A percentile compares a stretch with the other conserved stretches of the same genome.
These are phyloP conservation scores for Trichoderma sp. DNA, from an alignment of 2,329 filamentous ascomycete genomes.

Conservation along the genomic window DNA sequence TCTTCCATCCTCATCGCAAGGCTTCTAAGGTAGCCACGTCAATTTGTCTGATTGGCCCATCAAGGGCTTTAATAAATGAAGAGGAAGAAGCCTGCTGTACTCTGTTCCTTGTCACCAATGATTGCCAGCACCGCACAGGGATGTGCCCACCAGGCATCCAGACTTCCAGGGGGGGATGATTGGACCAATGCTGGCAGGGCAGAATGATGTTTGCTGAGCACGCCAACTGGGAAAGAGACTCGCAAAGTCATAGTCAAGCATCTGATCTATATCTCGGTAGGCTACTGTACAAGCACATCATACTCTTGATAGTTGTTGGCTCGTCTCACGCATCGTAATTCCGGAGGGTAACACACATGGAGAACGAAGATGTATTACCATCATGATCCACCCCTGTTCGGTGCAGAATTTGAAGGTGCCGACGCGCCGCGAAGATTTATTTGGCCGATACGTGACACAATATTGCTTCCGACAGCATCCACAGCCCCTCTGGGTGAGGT, in stretches of 20 bases:
- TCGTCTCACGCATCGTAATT: not conserved
- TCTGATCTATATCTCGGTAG: not conserved
- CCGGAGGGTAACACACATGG: not conserved
- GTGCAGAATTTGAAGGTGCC: conserved; percentile 23
- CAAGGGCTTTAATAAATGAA: not conserved
- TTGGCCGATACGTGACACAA: conserved; percentile 81
- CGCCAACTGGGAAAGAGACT: not conserved
- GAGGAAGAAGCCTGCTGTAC: not conserved
- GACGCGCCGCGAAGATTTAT: conserved; percentile 63
- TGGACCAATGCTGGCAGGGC: not conserved
- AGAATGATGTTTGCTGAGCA: not conserved
- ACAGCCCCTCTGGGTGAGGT: conserved; percentile 85
- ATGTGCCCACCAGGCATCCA: not conserved
- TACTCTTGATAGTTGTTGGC: not conserved
- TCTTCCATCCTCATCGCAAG: not conserved
- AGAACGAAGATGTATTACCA: not conserved
- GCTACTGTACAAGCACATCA: not conserved
- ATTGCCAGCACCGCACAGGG: not conserved
- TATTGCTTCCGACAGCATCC: conserved; percentile 86
- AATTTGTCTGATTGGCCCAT: not conserved
- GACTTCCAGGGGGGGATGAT: conserved; percentile 2
- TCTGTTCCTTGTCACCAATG: not conserved
- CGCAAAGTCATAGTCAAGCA: not conserved
- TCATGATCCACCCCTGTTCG: conserved; percentile 18
- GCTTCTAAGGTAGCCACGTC: conserved; percentile 3